Conservation (phyloP, 441 rosid species). For the Syzygium malaccense region DNA sequence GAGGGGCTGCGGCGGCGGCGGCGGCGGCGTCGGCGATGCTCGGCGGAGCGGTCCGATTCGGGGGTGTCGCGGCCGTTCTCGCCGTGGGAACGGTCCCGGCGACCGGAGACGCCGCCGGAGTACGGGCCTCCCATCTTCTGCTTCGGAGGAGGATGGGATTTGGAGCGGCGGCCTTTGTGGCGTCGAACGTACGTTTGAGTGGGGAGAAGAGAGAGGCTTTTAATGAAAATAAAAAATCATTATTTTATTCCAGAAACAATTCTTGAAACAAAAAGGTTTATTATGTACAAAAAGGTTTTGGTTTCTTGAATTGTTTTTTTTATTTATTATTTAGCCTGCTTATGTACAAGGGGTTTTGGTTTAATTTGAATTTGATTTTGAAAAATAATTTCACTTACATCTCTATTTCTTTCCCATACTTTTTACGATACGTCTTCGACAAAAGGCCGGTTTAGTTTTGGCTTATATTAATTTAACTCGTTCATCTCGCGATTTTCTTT, state of each 20-base stretch:
- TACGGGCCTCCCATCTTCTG: background rate
- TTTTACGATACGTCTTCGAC: rapidly evolving
- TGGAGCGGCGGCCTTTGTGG: background rate
- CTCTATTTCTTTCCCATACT: background rate
- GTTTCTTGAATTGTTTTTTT: too few relatives aligned
- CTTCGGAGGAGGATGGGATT: background rate
- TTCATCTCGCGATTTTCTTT: background rate
- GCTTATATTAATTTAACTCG: background rate
- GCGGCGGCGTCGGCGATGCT: constrained; percentile 9
- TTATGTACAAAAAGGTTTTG: too few relatives aligned
- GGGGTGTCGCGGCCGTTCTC: constrained; percentile 14
- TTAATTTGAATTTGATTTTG: background rate
- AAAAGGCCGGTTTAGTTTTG: background rate
- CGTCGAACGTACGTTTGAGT: too few relatives aligned
- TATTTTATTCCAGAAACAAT: background rate
- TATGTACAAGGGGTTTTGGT: background rate
- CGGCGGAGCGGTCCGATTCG: constrained; percentile 18
- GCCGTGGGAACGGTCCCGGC: constrained; percentile 14
- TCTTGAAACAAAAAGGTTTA: background rate
- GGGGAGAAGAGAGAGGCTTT: too few relatives aligned
- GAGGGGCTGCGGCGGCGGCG: constrained; percentile 36
- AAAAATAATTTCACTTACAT: too few relatives aligned
- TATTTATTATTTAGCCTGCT: background rate
- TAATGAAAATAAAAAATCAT: background rate
- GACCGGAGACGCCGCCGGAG: constrained; percentile 22